Base-by-base conservation (phyloP, 164 flowering plant species). In the Vitis labrusca region DNA sequence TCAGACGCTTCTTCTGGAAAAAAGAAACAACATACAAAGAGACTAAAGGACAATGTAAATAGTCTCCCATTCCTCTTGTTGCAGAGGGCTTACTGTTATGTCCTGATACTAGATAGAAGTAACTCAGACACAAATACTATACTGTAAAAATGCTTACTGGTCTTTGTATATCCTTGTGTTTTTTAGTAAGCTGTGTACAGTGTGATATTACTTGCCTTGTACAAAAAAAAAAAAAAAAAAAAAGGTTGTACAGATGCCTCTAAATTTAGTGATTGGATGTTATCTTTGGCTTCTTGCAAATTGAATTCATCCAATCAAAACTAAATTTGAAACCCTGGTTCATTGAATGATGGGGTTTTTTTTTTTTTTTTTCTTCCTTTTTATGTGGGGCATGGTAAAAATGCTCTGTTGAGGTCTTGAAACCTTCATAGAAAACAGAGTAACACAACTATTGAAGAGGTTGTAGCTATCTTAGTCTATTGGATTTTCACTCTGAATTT, bases 171-270 rank as follows among this genome's bases (percentile, higher is more conserved):
- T 66, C 23, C 54, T 63, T 49, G 15, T 9, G 64, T 52, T 29
- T 59, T 65, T 72, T 72, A 59, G 55, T 32, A 50, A 50, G 47
- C 51, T n/a, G 13, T 71, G 78, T 73, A 77, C 56, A 73, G 65
- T 55, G 63, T 69, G 17, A 63, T 74, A 61, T 49, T 53, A 50
- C 53, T 51, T 68, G 37, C 8, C 50, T 32, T 62, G 64, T 62
- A 62, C 51, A 44, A 15, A 32, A 32, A 23, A 23, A 2, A 0
- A 4, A 6, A 4, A 32, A 32, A 0, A 23, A 23, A 23, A 32
- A 8, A 32, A 32, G 61, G 2, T 14, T 74, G 77, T 73, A 69
- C 52, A 66, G 0, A 32, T 32, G 7, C 44, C 44, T 32, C 44
- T 32, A 32, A 32, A 32, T 32, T 32, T 32, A 32, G 44, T 32